Evolutionary conservation across 1,284 basidiomycete genomes (phyloP), one percentile per base, ranked within the genome.

Genomic region (Trichosporon faecale): DNA sequence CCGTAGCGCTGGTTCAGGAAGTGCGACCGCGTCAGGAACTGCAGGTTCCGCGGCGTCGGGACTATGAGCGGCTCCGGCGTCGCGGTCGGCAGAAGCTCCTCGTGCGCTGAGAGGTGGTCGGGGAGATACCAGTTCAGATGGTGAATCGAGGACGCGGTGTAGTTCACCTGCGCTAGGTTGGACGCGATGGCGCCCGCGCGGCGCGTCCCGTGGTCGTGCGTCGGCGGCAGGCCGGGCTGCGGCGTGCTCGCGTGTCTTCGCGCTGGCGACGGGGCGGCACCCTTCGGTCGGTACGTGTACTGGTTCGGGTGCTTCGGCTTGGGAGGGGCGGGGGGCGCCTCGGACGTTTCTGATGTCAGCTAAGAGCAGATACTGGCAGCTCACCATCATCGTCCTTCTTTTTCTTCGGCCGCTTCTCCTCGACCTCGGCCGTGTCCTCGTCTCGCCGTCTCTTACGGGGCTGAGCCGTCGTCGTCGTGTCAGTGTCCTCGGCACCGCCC

Each of bases 51-150:
- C 0, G 80, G 76, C 6, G 80, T 78, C 3, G 89, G 88, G 52
- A 96, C 89, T 77, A 91, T 88, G 46, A 96, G 85, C 0, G 92
- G 91, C 67, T 87, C 87, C 0, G 93, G 94, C 7, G 86, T 85
- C 27, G 89, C 86, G 7, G 88, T 87, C 27, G 94, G 95, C 8
- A 99, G 86, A 79, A 97, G 90, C 75, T 90, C 89, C 73, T 91
- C 88, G 69, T 97, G 90, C 79, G 95, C 92, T 0, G 90, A 88
- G 52, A 99, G 88, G 83, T 98, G 96, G 84, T 99, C 96, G 9
- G 96, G 96, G 64, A 99, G 85, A 71, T 90, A 88, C 95, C 94
- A 98, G 61, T 91, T 90, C 7, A 83, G 75, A 67, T 79, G 75
- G 69, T 76, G 71, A n/a, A 81, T 77, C 2, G 78, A 75, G 23